phyloP scores from a whole-genome alignment of 176 grass and related monocot species.

The Ananas comosus region DNA sequence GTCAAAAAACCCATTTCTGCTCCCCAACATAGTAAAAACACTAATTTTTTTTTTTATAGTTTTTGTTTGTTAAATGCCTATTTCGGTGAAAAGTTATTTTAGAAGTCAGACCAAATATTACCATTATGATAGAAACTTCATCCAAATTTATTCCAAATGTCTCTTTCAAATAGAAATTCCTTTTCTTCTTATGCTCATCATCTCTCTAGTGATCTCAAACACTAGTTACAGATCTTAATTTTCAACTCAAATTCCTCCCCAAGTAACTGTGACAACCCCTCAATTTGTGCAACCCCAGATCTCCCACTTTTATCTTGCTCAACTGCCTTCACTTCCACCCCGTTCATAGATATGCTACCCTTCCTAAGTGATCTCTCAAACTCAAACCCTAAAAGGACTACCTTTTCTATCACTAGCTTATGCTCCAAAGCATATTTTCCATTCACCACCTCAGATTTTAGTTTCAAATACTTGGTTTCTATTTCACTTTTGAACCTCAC shows the following conservation, averaged over 20 bases:
- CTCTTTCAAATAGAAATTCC: too few relatives aligned
- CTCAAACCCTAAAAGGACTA: conserved; percentile 50
- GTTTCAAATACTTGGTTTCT: conserved; percentile 3
- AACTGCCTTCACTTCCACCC: conserved; percentile 11
- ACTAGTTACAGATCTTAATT: conserved; percentile 21
- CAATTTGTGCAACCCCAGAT: conserved; percentile 27
- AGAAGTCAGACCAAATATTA: too few relatives aligned
- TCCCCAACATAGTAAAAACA: too few relatives aligned
- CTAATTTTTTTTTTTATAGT: too few relatives aligned
- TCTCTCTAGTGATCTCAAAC: conserved; percentile 8
- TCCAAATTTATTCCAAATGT: too few relatives aligned
- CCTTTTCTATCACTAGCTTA: conserved; percentile 33
- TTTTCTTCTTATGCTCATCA: neutral
- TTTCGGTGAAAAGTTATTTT: too few relatives aligned
- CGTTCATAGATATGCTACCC: conserved; percentile 22
- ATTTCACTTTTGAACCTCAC: conserved; percentile 28
- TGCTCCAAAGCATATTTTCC: conserved; percentile 29
- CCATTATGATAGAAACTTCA: too few relatives aligned
- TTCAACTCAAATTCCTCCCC: conserved; percentile 56
- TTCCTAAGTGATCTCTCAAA: neutral
- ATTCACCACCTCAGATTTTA: conserved; percentile 46
- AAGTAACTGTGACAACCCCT: conserved; percentile 43
- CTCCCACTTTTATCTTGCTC: neutral
- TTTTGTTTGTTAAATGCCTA: too few relatives aligned
- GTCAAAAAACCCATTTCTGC: too few relatives aligned